phyloP scores from a whole-genome alignment of 169 alveolate species.

The Eimeria maxima region DNA sequence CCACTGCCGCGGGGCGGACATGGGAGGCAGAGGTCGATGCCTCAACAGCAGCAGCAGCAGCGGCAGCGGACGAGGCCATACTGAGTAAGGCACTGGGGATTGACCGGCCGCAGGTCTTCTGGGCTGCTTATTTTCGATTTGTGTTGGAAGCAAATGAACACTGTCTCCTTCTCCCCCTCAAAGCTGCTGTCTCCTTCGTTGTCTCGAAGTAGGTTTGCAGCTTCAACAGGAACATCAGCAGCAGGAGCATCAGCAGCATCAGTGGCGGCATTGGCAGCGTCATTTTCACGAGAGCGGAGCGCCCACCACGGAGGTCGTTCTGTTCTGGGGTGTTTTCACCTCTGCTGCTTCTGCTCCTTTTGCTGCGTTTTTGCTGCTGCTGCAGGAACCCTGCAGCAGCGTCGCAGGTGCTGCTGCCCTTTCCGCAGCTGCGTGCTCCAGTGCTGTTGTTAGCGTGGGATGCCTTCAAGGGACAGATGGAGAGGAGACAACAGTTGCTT shows the following conservation, averaged over 20 bases:
- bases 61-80: conserved; percentile 18
- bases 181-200: conserved; percentile 49
- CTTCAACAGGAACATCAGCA: neutral
- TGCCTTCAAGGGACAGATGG: conserved; percentile 70
- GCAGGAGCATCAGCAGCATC: conserved; percentile 68
- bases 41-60: conserved; percentile 41
- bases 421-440: conserved; percentile 78
- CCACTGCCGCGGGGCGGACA: neutral
- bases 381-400: conserved; percentile 71
- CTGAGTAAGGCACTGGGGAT: neutral
- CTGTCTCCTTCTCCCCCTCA: conserved; percentile 74
- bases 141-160: conserved; percentile 33
- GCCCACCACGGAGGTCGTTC: neutral
- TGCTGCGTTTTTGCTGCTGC: neutral
- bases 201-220: conserved; percentile 6
- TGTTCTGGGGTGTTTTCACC: too few species aligned
- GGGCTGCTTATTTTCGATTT: conserved; percentile 25
- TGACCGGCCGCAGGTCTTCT: neutral
- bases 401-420: conserved; percentile 80
- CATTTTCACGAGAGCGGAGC: neutral
- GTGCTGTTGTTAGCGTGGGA: conserved; percentile 81
- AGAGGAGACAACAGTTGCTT: conserved; percentile 80
- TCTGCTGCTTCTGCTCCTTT: neutral
- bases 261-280: neutral
- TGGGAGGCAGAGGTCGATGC: conserved; percentile 23